These are phyloP conservation scores for Orobanche coerulescens DNA, from an alignment of 257 asterid genomes.

Conservation along the genomic window DNA sequence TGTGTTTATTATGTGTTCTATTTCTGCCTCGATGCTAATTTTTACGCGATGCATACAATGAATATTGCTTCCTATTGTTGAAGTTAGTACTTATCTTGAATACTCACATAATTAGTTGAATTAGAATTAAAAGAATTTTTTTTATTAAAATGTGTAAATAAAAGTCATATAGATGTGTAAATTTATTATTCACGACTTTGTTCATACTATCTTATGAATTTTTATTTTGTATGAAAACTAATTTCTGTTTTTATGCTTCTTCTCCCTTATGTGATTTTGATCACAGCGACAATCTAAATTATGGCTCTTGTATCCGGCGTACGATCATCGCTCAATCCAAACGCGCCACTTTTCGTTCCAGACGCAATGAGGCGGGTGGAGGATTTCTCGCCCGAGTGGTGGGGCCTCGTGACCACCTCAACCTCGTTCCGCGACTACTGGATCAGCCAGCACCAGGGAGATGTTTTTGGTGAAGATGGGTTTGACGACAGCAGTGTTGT, in stretches of 20 bases:
- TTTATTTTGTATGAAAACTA: background rate
- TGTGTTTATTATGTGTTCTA: no score
- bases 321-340: slow-evolving; percentile 61
- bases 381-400: slow-evolving; percentile 96
- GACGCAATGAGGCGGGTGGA: slow-evolving; percentile 78
- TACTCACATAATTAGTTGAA: no score
- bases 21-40: no score
- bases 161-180: background rate
- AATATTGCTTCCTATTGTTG: no score
- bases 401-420: slow-evolving; percentile 72
- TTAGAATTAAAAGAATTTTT: no score
- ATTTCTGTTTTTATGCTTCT: background rate
- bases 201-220: background rate
- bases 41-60: no score
- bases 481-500: slow-evolving; percentile 24
- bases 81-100: no score
- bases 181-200: background rate
- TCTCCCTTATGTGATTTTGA: slow-evolving; percentile 25
- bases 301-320: slow-evolving; percentile 87
- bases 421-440: slow-evolving; percentile 82
- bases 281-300: slow-evolving; percentile 5
- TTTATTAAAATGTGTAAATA: background rate
- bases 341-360: slow-evolving; percentile 75
- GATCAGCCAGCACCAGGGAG: slow-evolving; percentile 64
- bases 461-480: slow-evolving; percentile 28